phyloP scores from a whole-genome alignment of 768 basidiomycete genomes.

The Tephrocybe sp. region DNA sequence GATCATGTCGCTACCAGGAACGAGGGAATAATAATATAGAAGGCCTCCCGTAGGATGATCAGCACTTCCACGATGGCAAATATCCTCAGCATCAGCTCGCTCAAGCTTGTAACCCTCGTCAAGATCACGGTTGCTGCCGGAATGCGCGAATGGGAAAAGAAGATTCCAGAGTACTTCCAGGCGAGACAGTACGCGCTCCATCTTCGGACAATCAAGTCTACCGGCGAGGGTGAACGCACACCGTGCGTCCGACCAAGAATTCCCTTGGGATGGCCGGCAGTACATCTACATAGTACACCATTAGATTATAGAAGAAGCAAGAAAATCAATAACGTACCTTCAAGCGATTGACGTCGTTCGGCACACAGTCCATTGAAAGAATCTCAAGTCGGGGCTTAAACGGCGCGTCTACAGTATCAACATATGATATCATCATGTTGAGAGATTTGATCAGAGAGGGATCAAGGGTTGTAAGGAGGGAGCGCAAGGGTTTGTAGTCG shows the following conservation, averaged over 20 bases:
- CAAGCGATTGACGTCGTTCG: slow-evolving; percentile 25
- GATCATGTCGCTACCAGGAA: slow-evolving; percentile 25
- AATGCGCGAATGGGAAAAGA: slow-evolving; percentile 28
- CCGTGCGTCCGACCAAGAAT: slow-evolving; percentile 27
- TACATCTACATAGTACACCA: slow-evolving; percentile 23
- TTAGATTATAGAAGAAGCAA: background rate
- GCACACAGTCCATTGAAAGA: slow-evolving; percentile 29
- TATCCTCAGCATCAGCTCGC: slow-evolving; percentile 4
- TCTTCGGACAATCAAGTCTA: slow-evolving; percentile 22
- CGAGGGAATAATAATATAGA: slow-evolving; percentile 30
- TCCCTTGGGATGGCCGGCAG: slow-evolving; percentile 25
- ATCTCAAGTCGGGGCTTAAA: slow-evolving; percentile 28
- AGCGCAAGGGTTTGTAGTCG: slow-evolving; percentile 22
- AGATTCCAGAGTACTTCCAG: slow-evolving; percentile 29
- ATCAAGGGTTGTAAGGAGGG: slow-evolving; percentile 24
- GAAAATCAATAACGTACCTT: slow-evolving; percentile 19
- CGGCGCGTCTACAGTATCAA: slow-evolving; percentile 19
- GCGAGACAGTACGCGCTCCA: slow-evolving; percentile 20
- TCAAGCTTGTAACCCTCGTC: slow-evolving; percentile 8
- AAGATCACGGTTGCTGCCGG: slow-evolving; percentile 22
- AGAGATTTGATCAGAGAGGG: slow-evolving; percentile 25
- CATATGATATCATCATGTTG: slow-evolving; percentile 26
- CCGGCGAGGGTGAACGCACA: slow-evolving; percentile 28
- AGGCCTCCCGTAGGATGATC: slow-evolving; percentile 28
- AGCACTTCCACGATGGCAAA: slow-evolving; percentile 10